These are phyloP conservation scores for Dillenia turbinata DNA, from an alignment of 164 flowering plant species.

Conservation along the genomic window DNA sequence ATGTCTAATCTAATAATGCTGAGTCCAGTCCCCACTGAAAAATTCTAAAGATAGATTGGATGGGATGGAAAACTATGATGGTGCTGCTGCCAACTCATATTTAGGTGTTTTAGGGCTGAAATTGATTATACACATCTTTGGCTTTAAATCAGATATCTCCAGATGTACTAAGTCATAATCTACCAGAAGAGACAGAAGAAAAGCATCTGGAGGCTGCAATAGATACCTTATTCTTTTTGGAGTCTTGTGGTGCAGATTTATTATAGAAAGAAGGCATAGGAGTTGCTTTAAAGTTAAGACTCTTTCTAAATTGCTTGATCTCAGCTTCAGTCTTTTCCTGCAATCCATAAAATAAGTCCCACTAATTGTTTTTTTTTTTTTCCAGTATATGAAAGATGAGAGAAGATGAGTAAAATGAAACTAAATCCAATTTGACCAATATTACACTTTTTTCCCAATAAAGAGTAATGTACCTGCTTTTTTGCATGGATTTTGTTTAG, in stretches of 20 bases:
- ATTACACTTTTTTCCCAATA: too few species aligned
- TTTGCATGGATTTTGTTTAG: slow-evolving; percentile 56
- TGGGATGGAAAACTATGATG: too few species aligned
- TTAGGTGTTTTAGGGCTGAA: too few species aligned
- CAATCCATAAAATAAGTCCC: slow-evolving; percentile 4
- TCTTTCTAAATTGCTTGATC: slow-evolving; percentile 56
- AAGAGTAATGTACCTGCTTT: slow-evolving; percentile 37
- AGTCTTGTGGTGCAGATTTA: slow-evolving; percentile 23
- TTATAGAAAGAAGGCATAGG: slow-evolving; percentile 81
- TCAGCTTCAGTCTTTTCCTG: slow-evolving; percentile 70
- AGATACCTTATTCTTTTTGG: slow-evolving; percentile 45
- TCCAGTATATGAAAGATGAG: background rate
- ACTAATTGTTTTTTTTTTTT: background rate
- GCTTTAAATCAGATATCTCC: background rate
- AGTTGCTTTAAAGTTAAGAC: slow-evolving; percentile 72
- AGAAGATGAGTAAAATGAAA: background rate
- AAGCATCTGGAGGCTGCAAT: background rate
- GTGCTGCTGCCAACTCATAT: too few species aligned
- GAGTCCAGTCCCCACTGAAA: too few species aligned
- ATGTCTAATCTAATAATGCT: too few species aligned
- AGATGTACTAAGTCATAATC: background rate
- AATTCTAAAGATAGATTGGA: too few species aligned
- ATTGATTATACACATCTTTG: too few species aligned
- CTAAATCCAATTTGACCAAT: too few species aligned
- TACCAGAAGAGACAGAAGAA: background rate